Percentiles rank a stretch among this genome's conserved stretches.
Conservation (phyloP, 805 yeast genomes). For the Candida montana region DNA sequence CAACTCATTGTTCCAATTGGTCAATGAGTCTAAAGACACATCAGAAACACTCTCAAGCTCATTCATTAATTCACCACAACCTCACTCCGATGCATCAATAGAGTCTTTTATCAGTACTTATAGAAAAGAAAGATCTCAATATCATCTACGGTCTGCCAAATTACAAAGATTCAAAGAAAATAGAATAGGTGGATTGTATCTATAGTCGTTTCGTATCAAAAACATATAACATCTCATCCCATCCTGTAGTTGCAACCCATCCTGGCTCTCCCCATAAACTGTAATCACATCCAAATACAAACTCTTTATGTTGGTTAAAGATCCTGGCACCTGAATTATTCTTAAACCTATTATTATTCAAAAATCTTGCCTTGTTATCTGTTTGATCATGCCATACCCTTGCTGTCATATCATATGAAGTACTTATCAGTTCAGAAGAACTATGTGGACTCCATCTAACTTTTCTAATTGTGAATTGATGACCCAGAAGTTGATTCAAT, state of each 20-base stretch:
- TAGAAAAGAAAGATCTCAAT: slow-evolving; percentile 34
- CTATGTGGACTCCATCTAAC: slow-evolving; percentile 88
- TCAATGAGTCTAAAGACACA: slow-evolving; percentile 28
- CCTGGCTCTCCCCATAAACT: slow-evolving; percentile 96
- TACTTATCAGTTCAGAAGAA: slow-evolving; percentile 61
- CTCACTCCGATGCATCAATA: slow-evolving; percentile 28
- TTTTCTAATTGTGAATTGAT: slow-evolving; percentile 81
- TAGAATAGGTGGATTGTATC: slow-evolving; percentile 19
- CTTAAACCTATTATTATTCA: slow-evolving; percentile 37
- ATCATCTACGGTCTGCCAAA: slow-evolving; percentile 42
- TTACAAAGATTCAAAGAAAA: slow-evolving; percentile 38
- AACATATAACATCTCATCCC: slow-evolving; percentile 92
- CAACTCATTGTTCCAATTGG: slow-evolving; percentile 24
- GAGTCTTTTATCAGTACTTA: slow-evolving; percentile 37
- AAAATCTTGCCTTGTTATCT: slow-evolving; percentile 48
- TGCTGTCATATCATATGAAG: slow-evolving; percentile 91
- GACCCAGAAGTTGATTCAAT: slow-evolving; percentile 73
- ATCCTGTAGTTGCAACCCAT: slow-evolving; percentile 90
- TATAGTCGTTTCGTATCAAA: slow-evolving; percentile 48
- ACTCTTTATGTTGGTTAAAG: slow-evolving; percentile 74
- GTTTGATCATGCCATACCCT: slow-evolving; percentile 78
- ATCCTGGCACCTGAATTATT: slow-evolving; percentile 48
- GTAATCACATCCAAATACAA: slow-evolving; percentile 92
- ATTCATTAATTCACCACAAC: slow-evolving; percentile 21
- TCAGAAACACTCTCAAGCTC: slow-evolving; percentile 30